Percentiles rank a stretch among this genome's conserved stretches.
Conservation (phyloP, 2,329 filamentous ascomycete genomes). For the Alternaria longipes region DNA sequence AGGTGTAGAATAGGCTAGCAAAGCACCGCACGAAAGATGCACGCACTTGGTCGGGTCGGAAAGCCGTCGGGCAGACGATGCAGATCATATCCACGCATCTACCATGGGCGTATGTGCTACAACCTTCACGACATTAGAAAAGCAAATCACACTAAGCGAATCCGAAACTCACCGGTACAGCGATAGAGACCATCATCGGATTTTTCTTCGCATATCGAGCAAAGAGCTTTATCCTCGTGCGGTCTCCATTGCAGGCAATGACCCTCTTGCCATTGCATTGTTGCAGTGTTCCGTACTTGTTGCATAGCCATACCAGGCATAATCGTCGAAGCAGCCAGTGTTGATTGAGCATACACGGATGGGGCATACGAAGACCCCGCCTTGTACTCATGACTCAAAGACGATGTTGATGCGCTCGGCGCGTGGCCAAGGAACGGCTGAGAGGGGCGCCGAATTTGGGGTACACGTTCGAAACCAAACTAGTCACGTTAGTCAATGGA, state of each 20-base stretch:
- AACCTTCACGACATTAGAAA: slow-evolving; percentile 57
- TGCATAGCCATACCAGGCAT: slow-evolving; percentile 87
- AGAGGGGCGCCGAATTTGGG: slow-evolving; percentile 68
- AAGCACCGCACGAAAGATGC: slow-evolving; percentile 75
- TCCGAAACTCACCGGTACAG: slow-evolving; percentile 63
- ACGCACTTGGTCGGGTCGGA: slow-evolving; percentile 71
- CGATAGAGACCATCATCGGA: slow-evolving; percentile 78
- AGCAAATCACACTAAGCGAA: slow-evolving; percentile 9
- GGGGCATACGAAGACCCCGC: slow-evolving; percentile 72
- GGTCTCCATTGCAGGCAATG: slow-evolving; percentile 77
- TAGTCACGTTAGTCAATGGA: slow-evolving; percentile 42
- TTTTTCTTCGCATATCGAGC: slow-evolving; percentile 79
- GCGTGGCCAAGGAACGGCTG: slow-evolving; percentile 75
- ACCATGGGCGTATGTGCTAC: slow-evolving; percentile 64
- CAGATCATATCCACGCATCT: slow-evolving; percentile 68
- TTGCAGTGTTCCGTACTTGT: slow-evolving; percentile 80
- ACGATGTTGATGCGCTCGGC: slow-evolving; percentile 73
- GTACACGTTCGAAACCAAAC: slow-evolving; percentile 79
- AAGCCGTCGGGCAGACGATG: slow-evolving; percentile 72
- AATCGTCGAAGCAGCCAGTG: slow-evolving; percentile 82
- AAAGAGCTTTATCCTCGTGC: slow-evolving; percentile 68
- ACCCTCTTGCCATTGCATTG: slow-evolving; percentile 83
- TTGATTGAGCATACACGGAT: slow-evolving; percentile 86
- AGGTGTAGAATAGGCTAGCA: slow-evolving; percentile 74
- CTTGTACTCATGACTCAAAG: slow-evolving; percentile 59